These are phyloP conservation scores for Dryas drummondii DNA, from an alignment of 306 rosid genomes.

Conservation along the genomic window DNA sequence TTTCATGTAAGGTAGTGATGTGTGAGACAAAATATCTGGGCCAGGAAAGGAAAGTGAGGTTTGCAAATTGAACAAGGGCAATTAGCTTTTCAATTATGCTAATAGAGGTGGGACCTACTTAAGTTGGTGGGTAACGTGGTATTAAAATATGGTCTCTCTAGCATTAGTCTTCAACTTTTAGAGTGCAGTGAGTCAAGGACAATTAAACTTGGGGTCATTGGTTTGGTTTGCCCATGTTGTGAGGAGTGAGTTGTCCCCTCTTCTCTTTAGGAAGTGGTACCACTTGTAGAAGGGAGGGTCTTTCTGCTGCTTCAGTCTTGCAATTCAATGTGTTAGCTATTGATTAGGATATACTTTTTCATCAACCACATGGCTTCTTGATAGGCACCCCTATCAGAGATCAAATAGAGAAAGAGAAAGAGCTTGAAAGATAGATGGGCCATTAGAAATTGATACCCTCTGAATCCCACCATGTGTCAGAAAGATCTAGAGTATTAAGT, in stretches of 20 bases:
- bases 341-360: constrained; percentile 23
- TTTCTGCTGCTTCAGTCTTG: background rate
- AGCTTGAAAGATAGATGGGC: background rate
- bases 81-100: background rate
- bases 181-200: background rate
- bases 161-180: background rate
- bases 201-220: background rate
- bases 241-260: background rate
- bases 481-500: no score
- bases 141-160: background rate
- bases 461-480: no score
- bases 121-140: no score
- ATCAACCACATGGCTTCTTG: constrained; percentile 39
- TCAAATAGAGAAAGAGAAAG: background rate
- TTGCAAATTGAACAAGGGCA: background rate
- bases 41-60: background rate
- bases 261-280: constrained; percentile 13
- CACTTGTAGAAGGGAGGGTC: background rate
- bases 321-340: constrained; percentile 18
- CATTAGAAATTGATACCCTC: background rate
- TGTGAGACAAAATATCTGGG: no score
- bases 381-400: constrained; percentile 12
- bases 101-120: no score
- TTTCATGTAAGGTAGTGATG: no score
- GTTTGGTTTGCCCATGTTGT: background rate